phyloP scores from a whole-genome alignment of 176 grass and related monocot species.

The Sorghum bicolor region DNA sequence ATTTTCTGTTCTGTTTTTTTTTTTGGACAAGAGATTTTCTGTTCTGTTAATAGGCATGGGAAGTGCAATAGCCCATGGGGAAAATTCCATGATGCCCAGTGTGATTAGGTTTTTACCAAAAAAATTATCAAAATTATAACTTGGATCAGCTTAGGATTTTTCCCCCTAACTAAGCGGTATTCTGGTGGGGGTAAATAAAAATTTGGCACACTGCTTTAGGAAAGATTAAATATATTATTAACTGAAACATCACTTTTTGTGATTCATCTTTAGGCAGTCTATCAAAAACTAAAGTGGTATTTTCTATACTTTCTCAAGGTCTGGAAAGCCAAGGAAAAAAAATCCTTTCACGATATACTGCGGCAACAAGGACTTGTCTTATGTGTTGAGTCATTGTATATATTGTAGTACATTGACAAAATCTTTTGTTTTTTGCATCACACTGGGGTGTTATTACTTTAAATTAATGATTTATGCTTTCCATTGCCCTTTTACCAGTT shows the following conservation, averaged over 20 bases:
- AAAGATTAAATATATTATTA: background rate
- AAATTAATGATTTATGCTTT: constrained; percentile 28
- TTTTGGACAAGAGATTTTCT: no score
- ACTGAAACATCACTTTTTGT: background rate
- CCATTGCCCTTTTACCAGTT: background rate
- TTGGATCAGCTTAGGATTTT: background rate
- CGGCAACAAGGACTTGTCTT: background rate
- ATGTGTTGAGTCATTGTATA: background rate
- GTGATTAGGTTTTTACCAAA: background rate
- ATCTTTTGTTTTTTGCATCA: background rate
- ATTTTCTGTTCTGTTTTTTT: no score
- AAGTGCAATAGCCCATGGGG: background rate
- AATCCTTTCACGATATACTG: background rate
- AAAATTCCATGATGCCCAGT: background rate
- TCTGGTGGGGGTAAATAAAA: background rate
- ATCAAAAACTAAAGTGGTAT: background rate
- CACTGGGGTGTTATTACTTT: background rate
- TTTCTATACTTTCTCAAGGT: background rate
- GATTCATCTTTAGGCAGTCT: background rate
- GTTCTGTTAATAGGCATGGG: background rate
- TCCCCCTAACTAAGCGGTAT: background rate
- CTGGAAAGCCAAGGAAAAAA: background rate
- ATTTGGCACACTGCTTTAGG: background rate
- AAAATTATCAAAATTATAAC: background rate
- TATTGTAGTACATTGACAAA: background rate